Percentiles rank a stretch among this genome's conserved stretches.
These are phyloP conservation scores for Paecilomyces formosus DNA, from an alignment of 2,329 filamentous ascomycete genomes.

Conservation along the genomic window DNA sequence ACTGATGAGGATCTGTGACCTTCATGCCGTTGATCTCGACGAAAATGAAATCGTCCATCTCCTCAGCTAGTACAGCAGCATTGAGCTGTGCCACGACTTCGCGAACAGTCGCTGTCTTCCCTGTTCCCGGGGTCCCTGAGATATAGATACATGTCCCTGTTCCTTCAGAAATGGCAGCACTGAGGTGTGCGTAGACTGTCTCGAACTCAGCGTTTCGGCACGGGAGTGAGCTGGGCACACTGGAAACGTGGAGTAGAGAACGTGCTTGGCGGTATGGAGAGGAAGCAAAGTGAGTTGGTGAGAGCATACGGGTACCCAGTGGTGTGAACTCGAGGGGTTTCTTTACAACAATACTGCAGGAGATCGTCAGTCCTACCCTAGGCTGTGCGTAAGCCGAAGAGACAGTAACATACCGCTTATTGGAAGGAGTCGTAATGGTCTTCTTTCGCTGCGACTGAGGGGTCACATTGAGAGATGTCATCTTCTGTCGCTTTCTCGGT, in stretches of 20 bases:
- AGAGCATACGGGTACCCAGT: constrained; percentile 77
- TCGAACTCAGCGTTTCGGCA: constrained; percentile 90
- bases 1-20: constrained; percentile 94
- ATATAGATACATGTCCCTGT: constrained; percentile 97
- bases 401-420: constrained; percentile 45
- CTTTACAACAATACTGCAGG: constrained; percentile 58
- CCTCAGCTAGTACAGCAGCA: constrained; percentile 76
- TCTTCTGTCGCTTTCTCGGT: constrained; percentile 51
- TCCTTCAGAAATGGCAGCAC: constrained; percentile 87
- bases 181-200: constrained; percentile 85
- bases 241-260: constrained; percentile 83
- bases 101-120: constrained; percentile 93
- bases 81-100: constrained; percentile 89
- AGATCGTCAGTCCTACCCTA: constrained; percentile 4
- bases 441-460: constrained; percentile 35
- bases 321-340: constrained; percentile 93
- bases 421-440: constrained; percentile 52
- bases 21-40: constrained; percentile 99
- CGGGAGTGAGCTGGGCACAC: constrained; percentile 80
- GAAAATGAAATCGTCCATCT: constrained; percentile 97
- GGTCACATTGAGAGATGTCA: constrained; percentile 36
- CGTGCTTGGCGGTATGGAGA: constrained; percentile 91
- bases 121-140: constrained; percentile 94
- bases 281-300: constrained; percentile 63
- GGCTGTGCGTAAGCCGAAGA: no score